Conservation (phyloP, 2,329 filamentous ascomycete species). For the Amphichorda felina region DNA sequence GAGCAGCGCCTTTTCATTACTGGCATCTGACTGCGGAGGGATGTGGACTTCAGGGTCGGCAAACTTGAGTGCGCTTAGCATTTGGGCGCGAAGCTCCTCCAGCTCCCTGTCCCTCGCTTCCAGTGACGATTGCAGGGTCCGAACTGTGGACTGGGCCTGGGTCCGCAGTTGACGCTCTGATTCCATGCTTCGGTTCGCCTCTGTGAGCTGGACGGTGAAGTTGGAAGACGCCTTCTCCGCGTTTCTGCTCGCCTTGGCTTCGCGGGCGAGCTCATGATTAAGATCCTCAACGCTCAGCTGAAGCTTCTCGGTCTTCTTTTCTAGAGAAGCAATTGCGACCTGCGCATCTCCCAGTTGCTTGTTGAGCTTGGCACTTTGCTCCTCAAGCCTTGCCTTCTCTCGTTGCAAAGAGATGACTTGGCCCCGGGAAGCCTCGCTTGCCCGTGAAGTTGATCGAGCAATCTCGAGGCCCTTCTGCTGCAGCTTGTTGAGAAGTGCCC, state of each 20-base stretch:
- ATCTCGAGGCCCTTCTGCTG: slow-evolving; percentile 97
- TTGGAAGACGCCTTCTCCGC: slow-evolving; percentile 82
- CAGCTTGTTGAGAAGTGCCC: slow-evolving; percentile 87
- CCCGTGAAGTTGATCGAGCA: slow-evolving; percentile 76
- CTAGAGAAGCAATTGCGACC: slow-evolving; percentile 66
- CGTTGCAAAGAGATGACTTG: slow-evolving; percentile 66
- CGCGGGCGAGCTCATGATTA: slow-evolving; percentile 80
- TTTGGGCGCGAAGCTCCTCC: slow-evolving; percentile 64
- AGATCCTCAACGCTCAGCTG: slow-evolving; percentile 81
- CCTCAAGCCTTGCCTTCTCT: slow-evolving; percentile 74
- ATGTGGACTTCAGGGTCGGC: slow-evolving; percentile 67
- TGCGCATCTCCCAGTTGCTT: slow-evolving; percentile 82
- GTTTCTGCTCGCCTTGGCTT: slow-evolving; percentile 80
- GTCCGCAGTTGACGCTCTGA: slow-evolving; percentile 76
- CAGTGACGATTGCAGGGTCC: slow-evolving; percentile 66
- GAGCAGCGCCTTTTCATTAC: slow-evolving; percentile 54
- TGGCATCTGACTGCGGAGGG: slow-evolving; percentile 45
- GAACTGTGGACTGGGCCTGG: slow-evolving; percentile 77
- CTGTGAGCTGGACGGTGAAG: slow-evolving; percentile 71
- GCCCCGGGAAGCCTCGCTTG: slow-evolving; percentile 69
- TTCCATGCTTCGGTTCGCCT: slow-evolving; percentile 80
- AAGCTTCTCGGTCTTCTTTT: slow-evolving; percentile 92
- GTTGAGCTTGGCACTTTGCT: slow-evolving; percentile 68
- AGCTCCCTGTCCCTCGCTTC: slow-evolving; percentile 75
- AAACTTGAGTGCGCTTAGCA: slow-evolving; percentile 72